These are phyloP conservation scores for Polyporus tsugae DNA, from an alignment of 1,284 basidiomycete species.

Conservation along the genomic window DNA sequence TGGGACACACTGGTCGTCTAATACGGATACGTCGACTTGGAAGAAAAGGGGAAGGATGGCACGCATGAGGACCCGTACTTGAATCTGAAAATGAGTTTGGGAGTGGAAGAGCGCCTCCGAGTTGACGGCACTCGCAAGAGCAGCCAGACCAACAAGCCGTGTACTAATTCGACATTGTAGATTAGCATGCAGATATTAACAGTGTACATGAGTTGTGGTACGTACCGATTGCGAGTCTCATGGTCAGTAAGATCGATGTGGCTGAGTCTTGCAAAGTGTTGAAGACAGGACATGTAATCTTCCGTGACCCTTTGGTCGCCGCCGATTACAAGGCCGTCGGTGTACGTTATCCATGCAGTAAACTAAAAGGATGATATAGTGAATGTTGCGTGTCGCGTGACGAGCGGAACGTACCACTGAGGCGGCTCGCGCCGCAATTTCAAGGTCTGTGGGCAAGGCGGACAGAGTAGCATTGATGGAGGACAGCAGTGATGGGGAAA, in stretches of 20 bases:
- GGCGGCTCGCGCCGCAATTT: slow-evolving; percentile 85
- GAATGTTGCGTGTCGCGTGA: slow-evolving; percentile 3
- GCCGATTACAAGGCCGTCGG: slow-evolving; percentile 84
- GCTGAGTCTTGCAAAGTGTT: slow-evolving; percentile 73
- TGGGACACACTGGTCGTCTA: slow-evolving; percentile 74
- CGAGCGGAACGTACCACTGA: slow-evolving; percentile 66
- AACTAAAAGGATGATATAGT: slow-evolving; percentile 60
- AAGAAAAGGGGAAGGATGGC: slow-evolving; percentile 80
- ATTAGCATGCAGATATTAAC: not conserved
- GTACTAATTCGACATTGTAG: slow-evolving; percentile 59
- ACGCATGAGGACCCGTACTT: slow-evolving; percentile 77
- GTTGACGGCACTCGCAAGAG: slow-evolving; percentile 81
- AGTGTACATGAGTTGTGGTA: not conserved
- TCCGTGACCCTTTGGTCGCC: slow-evolving; percentile 76
- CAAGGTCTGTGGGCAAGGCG: slow-evolving; percentile 77
- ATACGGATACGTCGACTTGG: slow-evolving; percentile 63
- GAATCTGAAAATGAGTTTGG: slow-evolving; percentile 76
- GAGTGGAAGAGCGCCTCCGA: slow-evolving; percentile 89
- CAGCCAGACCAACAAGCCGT: slow-evolving; percentile 87
- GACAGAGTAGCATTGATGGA: slow-evolving; percentile 76
- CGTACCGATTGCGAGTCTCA: slow-evolving; percentile 75
- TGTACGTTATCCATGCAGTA: slow-evolving; percentile 92
- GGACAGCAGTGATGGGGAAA: slow-evolving; percentile 81
- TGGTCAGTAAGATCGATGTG: slow-evolving; percentile 58
- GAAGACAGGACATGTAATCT: slow-evolving; percentile 77